Percentiles rank a stretch among this genome's conserved stretches.
Conservation (phyloP, 2,329 filamentous ascomycete genomes). For the Amauroascus verrucosus region DNA sequence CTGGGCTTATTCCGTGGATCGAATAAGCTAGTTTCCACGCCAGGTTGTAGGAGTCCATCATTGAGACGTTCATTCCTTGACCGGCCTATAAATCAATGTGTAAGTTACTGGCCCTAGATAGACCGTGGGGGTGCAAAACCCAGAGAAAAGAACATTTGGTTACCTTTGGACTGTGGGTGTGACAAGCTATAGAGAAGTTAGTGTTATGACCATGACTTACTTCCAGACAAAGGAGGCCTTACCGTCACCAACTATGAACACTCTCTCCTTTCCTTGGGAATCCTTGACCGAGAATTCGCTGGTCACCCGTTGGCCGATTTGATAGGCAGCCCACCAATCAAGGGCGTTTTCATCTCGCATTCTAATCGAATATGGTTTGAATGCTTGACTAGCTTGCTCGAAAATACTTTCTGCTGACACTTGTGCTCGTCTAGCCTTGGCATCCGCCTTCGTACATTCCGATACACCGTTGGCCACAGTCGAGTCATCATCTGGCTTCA, state of each 20-base stretch:
- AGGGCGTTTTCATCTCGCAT: slow-evolving; percentile 2
- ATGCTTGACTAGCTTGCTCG: slow-evolving; percentile 51
- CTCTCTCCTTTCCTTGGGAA: slow-evolving; percentile 56
- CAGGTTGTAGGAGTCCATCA: slow-evolving; percentile 45
- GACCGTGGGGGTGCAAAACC: not conserved
- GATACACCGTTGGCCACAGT: not conserved
- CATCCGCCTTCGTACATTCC: slow-evolving; percentile 35
- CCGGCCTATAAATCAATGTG: slow-evolving; percentile 45
- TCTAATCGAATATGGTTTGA: slow-evolving; percentile 47
- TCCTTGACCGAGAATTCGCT: slow-evolving; percentile 52
- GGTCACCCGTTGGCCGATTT: slow-evolving; percentile 57
- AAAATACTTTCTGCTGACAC: slow-evolving; percentile 57
- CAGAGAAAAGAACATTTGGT: not conserved
- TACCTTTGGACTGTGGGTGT: slow-evolving; percentile 63
- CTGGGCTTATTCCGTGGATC: slow-evolving; percentile 29
- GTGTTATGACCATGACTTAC: not conserved
- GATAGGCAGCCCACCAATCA: slow-evolving; percentile 59
- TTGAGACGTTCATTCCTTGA: slow-evolving; percentile 62
- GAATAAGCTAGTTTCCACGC: slow-evolving; percentile 34
- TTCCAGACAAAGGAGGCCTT: slow-evolving; percentile 12
- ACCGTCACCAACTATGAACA: slow-evolving; percentile 62
- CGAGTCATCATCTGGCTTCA: slow-evolving; percentile 22
- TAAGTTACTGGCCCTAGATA: not conserved
- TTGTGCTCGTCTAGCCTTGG: slow-evolving; percentile 45
- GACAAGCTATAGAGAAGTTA: slow-evolving; percentile 45